Base-by-base conservation (phyloP, 192 early-diverging fungal genomes). In the Coemansia sp. region DNA sequence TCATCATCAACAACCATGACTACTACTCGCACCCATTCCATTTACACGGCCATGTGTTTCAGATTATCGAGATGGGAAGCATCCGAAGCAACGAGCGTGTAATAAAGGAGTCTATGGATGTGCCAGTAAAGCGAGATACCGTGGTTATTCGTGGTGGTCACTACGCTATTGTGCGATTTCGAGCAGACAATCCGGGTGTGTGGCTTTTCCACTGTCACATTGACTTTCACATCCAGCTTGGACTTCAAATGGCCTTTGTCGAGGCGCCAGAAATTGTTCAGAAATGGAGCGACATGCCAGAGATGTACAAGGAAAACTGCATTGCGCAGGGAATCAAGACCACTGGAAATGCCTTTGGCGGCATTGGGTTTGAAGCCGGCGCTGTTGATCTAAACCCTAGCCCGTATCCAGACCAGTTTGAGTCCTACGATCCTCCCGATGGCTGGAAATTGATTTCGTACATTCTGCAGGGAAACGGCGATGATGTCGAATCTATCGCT, bases 161-260 rank as follows among this genome's bases (percentile, higher is more conserved):
- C 31, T 90, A 87, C 60, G 83, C 85, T 6, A 79, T 90, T 29
- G 73, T 96, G 62, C 85, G 90, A 11, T 92, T 93, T 76, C 61
- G 83, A 16, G 89, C 89, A 12, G 87, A 93, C 78, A 94, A 93
- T 73, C 89, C 91, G 1, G 94, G 92, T 48, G 85, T 87, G 48
- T 94, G 92, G 92, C 75, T 91, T 34, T 85, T 94, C 77, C 93
- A 94, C 78, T 94, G 94, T 72, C 94, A 94, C 70, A 73, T 76
- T 30, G 76, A 82, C 33, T 84, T 65, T 48, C 82, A 83, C 51
- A 76, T 91, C 48, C 80, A 86, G 62, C 74, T 88, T 49, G 91
- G 93, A 30, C 84, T 95, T 52, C 87, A 84, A 34, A 84, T 86
- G 40, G 77, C 83, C 6, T 80, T 95, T 73, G 76, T 93, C 66